A percentile compares a stretch with the other conserved stretches of the same genome.
Conservation (phyloP, 1,284 basidiomycete species). For the Trichosporon sp. region DNA sequence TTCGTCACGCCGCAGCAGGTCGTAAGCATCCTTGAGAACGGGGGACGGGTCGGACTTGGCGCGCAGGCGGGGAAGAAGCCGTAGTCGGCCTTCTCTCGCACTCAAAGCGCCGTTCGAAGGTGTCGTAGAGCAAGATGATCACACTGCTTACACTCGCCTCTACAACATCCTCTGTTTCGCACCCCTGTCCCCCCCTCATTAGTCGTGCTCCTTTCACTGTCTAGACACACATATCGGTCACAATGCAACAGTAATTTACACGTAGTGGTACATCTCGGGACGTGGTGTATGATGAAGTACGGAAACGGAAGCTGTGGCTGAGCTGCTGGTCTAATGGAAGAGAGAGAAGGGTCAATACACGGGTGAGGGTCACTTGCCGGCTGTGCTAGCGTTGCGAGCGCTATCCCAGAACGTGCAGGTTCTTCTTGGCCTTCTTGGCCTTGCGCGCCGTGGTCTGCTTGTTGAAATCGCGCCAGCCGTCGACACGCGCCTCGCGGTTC, state of each 20-base stretch:
- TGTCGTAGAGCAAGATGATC: too few relatives aligned
- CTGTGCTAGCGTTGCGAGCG: not conserved
- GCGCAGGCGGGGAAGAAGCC: constrained; percentile 12
- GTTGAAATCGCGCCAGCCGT: constrained; percentile 52
- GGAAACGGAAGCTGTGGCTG: not conserved
- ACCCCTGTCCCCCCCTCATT: too few relatives aligned
- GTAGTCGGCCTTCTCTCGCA: not conserved
- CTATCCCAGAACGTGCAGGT: constrained; percentile 49
- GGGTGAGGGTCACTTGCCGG: constrained; percentile 21
- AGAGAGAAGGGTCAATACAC: not conserved
- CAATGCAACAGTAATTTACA: not conserved
- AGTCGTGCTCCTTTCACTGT: not conserved
- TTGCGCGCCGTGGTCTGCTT: constrained; percentile 43
- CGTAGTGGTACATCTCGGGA: constrained; percentile 1
- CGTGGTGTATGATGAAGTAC: not conserved
- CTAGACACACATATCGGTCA: not conserved
- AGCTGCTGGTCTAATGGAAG: not conserved
- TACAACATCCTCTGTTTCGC: too few relatives aligned
- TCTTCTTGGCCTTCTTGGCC: constrained; percentile 52
- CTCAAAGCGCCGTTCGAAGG: too few relatives aligned
- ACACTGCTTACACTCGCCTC: too few relatives aligned
- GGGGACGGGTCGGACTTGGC: constrained; percentile 61
- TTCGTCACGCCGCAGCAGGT: constrained; percentile 71
- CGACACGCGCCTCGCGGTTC: constrained; percentile 53
- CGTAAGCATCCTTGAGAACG: constrained; percentile 65